Conservation (phyloP, 768 basidiomycete species). For the Tylopilus cervinicoccineus region DNA sequence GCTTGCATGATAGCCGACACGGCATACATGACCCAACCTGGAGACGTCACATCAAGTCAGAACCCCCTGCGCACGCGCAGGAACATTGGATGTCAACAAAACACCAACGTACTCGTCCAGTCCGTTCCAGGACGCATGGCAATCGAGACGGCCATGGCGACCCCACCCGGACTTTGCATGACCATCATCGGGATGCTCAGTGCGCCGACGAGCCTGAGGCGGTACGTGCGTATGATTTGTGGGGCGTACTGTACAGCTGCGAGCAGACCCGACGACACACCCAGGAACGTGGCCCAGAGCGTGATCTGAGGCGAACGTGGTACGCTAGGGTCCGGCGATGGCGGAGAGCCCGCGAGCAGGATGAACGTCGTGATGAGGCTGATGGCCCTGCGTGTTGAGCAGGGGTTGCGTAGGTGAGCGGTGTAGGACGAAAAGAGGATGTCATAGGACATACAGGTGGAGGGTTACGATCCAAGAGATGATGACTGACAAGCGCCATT, state of each 20-base stretch:
- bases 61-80: background rate
- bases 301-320: constrained; percentile 37
- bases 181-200: constrained; percentile 95
- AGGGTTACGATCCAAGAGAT: constrained; percentile 66
- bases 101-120: constrained; percentile 64
- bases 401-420: background rate
- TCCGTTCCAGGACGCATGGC: constrained; percentile 76
- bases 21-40: constrained; percentile 79
- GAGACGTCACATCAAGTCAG: background rate
- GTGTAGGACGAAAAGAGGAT: background rate
- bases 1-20: constrained; percentile 85
- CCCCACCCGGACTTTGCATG: constrained; percentile 87
- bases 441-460: constrained; percentile 59
- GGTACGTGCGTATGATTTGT: constrained; percentile 79
- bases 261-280: constrained; percentile 72
- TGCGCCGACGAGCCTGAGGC: constrained; percentile 79
- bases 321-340: constrained; percentile 32
- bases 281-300: constrained; percentile 84
- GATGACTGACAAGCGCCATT: constrained; percentile 76
- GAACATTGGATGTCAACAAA: background rate
- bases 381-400: constrained; percentile 30
- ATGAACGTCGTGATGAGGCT: constrained; percentile 57
- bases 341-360: constrained; percentile 46
- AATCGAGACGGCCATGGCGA: constrained; percentile 83
- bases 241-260: constrained; percentile 87